A percentile compares a stretch with the other conserved stretches of the same genome.
These are phyloP conservation scores for Dictyophora rubrovolvata DNA, from an alignment of 768 basidiomycete genomes.

Conservation along the genomic window DNA sequence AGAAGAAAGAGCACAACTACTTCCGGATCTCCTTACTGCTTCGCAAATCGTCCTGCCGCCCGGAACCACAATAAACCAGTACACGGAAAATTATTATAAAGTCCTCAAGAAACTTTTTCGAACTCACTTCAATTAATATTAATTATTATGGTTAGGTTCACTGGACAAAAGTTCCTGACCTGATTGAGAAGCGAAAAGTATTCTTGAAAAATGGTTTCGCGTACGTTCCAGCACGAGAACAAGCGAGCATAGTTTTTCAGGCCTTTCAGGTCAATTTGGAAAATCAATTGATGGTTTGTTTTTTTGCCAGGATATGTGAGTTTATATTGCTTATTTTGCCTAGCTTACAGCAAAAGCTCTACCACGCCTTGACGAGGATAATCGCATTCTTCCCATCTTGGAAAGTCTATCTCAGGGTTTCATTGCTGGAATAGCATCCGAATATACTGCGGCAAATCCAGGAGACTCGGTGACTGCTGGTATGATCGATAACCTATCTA, in stretches of 20 bases:
- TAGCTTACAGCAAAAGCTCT: slow-evolving; percentile 80
- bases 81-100: slow-evolving; percentile 65
- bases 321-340: neutral
- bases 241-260: slow-evolving; percentile 78
- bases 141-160: slow-evolving; percentile 48
- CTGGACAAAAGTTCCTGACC: slow-evolving; percentile 92
- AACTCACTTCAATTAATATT: neutral
- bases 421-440: slow-evolving; percentile 79
- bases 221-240: slow-evolving; percentile 71
- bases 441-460: slow-evolving; percentile 53
- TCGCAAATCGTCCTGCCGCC: slow-evolving; percentile 23
- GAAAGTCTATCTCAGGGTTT: slow-evolving; percentile 91
- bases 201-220: slow-evolving; percentile 74
- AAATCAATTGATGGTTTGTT: slow-evolving; percentile 62
- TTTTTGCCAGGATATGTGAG: neutral
- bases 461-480: slow-evolving; percentile 78
- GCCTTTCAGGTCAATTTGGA: slow-evolving; percentile 71
- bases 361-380: slow-evolving; percentile 90
- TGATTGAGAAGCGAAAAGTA: slow-evolving; percentile 74
- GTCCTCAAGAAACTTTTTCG: slow-evolving; percentile 26
- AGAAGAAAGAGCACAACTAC: slow-evolving; percentile 43
- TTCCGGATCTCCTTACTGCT: slow-evolving; percentile 38
- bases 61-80: slow-evolving; percentile 24
- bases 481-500: slow-evolving; percentile 82
- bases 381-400: slow-evolving; percentile 79